These are phyloP conservation scores for Lophiostoma macrostomum DNA, from an alignment of 495 filamentous ascomycete genomes.

Conservation along the genomic window DNA sequence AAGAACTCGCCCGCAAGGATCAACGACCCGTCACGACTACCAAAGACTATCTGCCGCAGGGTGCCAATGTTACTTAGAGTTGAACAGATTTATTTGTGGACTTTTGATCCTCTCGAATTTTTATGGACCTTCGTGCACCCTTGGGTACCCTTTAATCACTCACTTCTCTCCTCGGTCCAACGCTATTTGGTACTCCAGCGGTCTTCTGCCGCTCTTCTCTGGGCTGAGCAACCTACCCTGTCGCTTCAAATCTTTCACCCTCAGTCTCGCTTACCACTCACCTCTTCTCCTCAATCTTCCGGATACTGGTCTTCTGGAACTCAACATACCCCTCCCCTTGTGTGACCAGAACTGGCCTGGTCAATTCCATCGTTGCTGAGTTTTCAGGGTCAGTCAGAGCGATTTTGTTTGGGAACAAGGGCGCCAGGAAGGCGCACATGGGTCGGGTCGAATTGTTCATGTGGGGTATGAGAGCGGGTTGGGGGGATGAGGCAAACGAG, in stretches of 20 bases:
- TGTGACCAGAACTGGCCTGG: too few relatives aligned
- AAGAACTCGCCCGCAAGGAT: conserved; percentile 28
- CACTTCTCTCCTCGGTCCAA: not conserved
- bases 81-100: conserved; percentile 31
- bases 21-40: conserved; percentile 22
- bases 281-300: too few relatives aligned
- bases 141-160: conserved; percentile 10
- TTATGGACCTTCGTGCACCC: conserved; percentile 2
- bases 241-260: not conserved
- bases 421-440: conserved; percentile 6
- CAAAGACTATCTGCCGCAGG: conserved; percentile 35
- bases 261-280: conserved; percentile 4
- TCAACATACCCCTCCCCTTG: conserved; percentile 3
- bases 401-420: conserved; percentile 1
- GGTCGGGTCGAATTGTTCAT: not conserved
- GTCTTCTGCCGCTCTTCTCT: not conserved
- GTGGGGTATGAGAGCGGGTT: not conserved
- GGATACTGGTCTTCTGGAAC: conserved; percentile 5
- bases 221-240: not conserved
- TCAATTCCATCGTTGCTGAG: too few relatives aligned
- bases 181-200: conserved; percentile 10
- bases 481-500: not conserved
- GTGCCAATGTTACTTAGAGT: conserved; percentile 32
- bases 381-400: not conserved
- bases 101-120: not conserved